These are phyloP conservation scores for Penicillium canescens DNA, from an alignment of 495 filamentous ascomycete species.

Conservation along the genomic window DNA sequence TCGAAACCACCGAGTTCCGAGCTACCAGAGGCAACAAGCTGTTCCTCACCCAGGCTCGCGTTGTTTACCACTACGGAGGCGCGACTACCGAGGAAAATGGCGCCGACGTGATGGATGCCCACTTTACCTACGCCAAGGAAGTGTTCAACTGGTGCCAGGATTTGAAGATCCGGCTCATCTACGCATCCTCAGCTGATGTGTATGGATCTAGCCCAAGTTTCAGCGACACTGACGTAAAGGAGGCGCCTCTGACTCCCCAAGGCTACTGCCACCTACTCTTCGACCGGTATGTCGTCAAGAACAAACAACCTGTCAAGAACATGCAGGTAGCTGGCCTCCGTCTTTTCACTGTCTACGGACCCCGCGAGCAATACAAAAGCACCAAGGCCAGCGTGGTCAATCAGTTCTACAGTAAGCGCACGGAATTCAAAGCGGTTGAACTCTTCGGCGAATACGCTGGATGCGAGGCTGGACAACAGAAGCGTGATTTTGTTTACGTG, in stretches of 20 bases:
- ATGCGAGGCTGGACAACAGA: slow-evolving; percentile 2
- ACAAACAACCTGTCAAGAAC: neutral
- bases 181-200: neutral
- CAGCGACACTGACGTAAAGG: neutral
- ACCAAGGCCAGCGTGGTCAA: neutral
- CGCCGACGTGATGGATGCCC: neutral
- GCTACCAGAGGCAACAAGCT: neutral
- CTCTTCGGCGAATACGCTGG: slow-evolving; percentile 4
- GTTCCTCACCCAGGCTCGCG: neutral
- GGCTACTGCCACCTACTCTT: slow-evolving; percentile 4
- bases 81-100: neutral
- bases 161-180: neutral
- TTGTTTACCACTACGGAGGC: slow-evolving; percentile 1
- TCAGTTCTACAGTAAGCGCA: slow-evolving; percentile 2
- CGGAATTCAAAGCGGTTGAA: slow-evolving; percentile 2
- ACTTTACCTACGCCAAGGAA: slow-evolving; percentile 7
- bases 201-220: neutral
- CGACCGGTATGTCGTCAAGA: neutral
- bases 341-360: slow-evolving; percentile 5
- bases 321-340: neutral
- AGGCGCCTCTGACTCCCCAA: neutral
- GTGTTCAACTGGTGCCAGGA: slow-evolving; percentile 5
- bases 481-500: slow-evolving; percentile 5
- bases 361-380: neutral
- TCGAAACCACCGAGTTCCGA: neutral